These are phyloP conservation scores for Sugiyamaella lignohabitans DNA, from an alignment of 805 yeast species.

Conservation along the genomic window DNA sequence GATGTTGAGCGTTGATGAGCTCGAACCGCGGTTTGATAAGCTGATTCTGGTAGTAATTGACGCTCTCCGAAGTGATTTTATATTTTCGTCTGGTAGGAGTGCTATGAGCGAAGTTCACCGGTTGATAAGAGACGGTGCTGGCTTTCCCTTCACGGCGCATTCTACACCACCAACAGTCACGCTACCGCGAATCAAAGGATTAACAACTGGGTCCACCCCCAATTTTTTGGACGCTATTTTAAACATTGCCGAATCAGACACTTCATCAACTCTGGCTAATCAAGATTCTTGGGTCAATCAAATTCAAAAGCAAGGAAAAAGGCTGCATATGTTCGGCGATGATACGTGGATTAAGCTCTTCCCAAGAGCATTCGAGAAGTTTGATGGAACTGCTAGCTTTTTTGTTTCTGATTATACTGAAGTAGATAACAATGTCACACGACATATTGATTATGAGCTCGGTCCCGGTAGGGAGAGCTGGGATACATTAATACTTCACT, in stretches of 20 bases:
- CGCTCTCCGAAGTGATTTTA: conserved; percentile 85
- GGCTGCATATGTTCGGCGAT: conserved; percentile 85
- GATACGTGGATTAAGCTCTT: conserved; percentile 95
- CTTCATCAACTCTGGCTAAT: conserved; percentile 55
- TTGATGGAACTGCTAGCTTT: conserved; percentile 88
- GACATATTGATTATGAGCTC: conserved; percentile 67
- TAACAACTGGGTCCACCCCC: conserved; percentile 93
- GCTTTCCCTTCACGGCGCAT: conserved; percentile 83
- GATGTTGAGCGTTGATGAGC: conserved; percentile 32
- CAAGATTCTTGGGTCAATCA: conserved; percentile 90
- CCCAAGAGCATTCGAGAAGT: conserved; percentile 56
- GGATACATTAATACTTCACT: conserved; percentile 87
- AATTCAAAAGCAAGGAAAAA: conserved; percentile 38
- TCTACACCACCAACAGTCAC: conserved; percentile 97
- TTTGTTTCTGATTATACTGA: conserved; percentile 93
- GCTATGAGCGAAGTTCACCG: conserved; percentile 61
- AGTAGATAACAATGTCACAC: conserved; percentile 87
- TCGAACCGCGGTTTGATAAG: conserved; percentile 43
- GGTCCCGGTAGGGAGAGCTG: conserved; percentile 38
- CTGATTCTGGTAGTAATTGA: conserved; percentile 82
- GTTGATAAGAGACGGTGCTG: conserved; percentile 57
- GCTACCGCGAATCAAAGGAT: conserved; percentile 84
- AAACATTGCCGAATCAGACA: conserved; percentile 87
- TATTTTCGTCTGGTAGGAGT: conserved; percentile 55
- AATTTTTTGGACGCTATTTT: conserved; percentile 89